Evolutionary conservation across 192 early-diverging fungal genomes (phyloP), one percentile per base, ranked within the genome.

Genomic region (Backusella tuberculispora): DNA sequence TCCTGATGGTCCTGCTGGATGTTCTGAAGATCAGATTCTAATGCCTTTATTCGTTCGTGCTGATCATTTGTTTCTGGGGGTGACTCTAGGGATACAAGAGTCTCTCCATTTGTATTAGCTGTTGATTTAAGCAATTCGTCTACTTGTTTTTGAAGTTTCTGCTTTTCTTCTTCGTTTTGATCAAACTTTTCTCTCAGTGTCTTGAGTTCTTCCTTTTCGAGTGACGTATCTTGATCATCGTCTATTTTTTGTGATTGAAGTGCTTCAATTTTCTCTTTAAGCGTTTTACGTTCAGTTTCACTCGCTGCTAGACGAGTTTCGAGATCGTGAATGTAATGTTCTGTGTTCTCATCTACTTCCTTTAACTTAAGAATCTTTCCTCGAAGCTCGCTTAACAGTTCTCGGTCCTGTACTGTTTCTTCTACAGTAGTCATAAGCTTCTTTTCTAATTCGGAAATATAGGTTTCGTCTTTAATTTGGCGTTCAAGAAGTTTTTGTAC

Each of bases 291-390:
- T n/a, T 76, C 79, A 21, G 48, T 37, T 17, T 80, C 79, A 60
- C 69, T 72, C 38, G 43, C 34, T 15, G 74, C 68, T n/a, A 75
- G 26, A 66, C 79, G 45, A 26, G 70, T 19, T 56, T 84, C 83
- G n/a, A 84, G 75, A 66, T 81, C 72, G 24, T 64, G 78, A 69
- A 85, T 85, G 66, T 85, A 85, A 38, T 76, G 66, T 41, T 85
- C 82, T 2, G 82, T 80, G 10, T 67, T 81, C 21, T 83, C 77
- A n/a, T 83, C 82, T 3, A 74, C 66, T 75, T 91, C 90, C 37
- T 84, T 84, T 15, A 91, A 80, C 80, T 90, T 89, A 6, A 83
- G 68, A 66, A 83, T 74, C 53, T 81, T 82, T 41, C 75, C 72
- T 76, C 76, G 74, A 6, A 83, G 48, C 60, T 84, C 85, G 19